Conservation (phyloP, 2,329 filamentous ascomycete genomes). For the Fusarium sp. region DNA sequence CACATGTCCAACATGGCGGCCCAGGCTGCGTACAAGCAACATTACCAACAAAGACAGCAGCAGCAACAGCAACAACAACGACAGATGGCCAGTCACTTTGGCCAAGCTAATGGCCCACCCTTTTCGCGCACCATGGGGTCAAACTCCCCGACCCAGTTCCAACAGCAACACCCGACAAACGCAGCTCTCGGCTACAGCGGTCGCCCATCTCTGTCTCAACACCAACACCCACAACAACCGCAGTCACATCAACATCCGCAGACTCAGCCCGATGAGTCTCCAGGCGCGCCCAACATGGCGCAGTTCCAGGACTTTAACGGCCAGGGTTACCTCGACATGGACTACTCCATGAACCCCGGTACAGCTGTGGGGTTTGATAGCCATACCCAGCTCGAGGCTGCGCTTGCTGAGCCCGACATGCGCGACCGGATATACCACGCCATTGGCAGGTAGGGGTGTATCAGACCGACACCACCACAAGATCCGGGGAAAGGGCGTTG, state of each 20-base stretch:
- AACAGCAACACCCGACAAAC: constrained; percentile 30
- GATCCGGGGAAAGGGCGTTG: not conserved
- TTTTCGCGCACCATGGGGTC: constrained; percentile 23
- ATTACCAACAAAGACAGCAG: constrained; percentile 13
- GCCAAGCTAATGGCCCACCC: constrained; percentile 9
- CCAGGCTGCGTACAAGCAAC: constrained; percentile 29
- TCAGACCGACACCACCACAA: not conserved
- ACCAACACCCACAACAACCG: constrained; percentile 13
- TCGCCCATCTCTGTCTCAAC: constrained; percentile 5
- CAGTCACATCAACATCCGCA: constrained; percentile 13
- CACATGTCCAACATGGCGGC: constrained; percentile 10
- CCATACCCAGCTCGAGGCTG: constrained; percentile 35
- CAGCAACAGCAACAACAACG: constrained; percentile 29
- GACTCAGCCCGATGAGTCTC: constrained; percentile 14
- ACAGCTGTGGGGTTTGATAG: constrained; percentile 29
- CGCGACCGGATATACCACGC: constrained; percentile 39
- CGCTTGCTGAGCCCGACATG: constrained; percentile 38
- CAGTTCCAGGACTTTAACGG: constrained; percentile 35
- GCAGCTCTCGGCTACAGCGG: constrained; percentile 1
- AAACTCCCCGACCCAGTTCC: constrained; percentile 26
- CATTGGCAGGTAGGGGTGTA: constrained; percentile 31
- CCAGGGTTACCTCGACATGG: constrained; percentile 42
- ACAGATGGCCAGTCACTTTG: constrained; percentile 32
- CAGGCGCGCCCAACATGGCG: constrained; percentile 14
- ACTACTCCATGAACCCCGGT: constrained; percentile 28